Evolutionary conservation across 2,329 filamentous ascomycete species (phyloP).

Genomic region (Chalaropsis thielavioides): DNA sequence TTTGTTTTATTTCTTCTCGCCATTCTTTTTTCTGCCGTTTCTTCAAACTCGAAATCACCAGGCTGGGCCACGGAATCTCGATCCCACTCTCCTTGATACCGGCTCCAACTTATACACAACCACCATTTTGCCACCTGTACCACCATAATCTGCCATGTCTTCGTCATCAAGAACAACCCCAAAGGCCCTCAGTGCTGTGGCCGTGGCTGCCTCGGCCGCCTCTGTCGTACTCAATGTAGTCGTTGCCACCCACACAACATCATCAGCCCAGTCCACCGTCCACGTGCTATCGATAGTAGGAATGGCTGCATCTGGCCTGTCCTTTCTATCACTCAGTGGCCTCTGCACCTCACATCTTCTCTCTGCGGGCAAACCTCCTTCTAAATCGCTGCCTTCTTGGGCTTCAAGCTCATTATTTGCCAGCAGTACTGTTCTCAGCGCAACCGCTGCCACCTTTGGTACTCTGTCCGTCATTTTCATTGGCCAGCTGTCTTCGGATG

Average conservation of each 20-base stretch:
- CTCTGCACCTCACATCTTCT: conserved; percentile 8
- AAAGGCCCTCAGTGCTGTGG: conserved; percentile 10
- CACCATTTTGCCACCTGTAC: background rate
- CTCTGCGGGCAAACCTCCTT: background rate
- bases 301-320: conserved; percentile 12
- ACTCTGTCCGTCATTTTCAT: conserved; percentile 15
- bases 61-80: conserved; percentile 2
- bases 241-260: conserved; percentile 11
- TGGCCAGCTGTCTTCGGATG: conserved; percentile 7
- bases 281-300: conserved; percentile 13
- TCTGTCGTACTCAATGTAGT: conserved; percentile 12
- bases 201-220: conserved; percentile 11
- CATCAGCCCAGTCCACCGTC: conserved; percentile 12
- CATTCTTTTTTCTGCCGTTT: background rate
- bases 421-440: conserved; percentile 9
- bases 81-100: background rate
- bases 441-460: conserved; percentile 10
- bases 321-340: conserved; percentile 9
- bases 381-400: background rate
- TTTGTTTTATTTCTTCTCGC: background rate
- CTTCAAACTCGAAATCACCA: background rate
- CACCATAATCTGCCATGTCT: conserved; percentile 8
- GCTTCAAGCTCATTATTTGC: conserved; percentile 11
- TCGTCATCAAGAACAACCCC: conserved; percentile 8
- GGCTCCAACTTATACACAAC: background rate